These are phyloP conservation scores for Kwoniella europaea DNA, from an alignment of 768 basidiomycete genomes.

Conservation along the genomic window DNA sequence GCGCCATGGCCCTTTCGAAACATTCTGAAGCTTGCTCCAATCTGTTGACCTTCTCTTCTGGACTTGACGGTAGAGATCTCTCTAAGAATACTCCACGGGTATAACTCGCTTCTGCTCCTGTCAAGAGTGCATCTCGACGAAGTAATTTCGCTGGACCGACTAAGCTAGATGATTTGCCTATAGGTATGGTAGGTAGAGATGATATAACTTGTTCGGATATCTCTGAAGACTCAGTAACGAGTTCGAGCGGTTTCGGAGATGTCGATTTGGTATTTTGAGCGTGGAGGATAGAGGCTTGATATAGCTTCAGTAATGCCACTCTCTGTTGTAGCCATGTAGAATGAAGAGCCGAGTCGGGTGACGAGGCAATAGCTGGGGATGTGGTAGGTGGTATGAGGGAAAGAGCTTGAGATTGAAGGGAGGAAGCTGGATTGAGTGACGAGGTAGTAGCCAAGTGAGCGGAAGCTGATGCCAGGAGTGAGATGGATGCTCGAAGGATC, in stretches of 20 bases:
- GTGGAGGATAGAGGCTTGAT: slow-evolving; percentile 45
- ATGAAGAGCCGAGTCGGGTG: slow-evolving; percentile 39
- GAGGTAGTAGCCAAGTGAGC: slow-evolving; percentile 38
- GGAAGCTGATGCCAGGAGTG: slow-evolving; percentile 46
- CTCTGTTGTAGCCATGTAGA: slow-evolving; percentile 47
- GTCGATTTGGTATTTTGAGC: slow-evolving; percentile 30
- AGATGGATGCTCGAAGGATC: slow-evolving; percentile 45
- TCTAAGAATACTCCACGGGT: slow-evolving; percentile 45
- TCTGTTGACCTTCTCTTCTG: slow-evolving; percentile 21
- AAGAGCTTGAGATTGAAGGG: slow-evolving; percentile 38
- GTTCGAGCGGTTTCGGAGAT: slow-evolving; percentile 15
- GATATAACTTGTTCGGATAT: slow-evolving; percentile 23
- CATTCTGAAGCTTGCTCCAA: slow-evolving; percentile 45
- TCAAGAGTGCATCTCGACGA: slow-evolving; percentile 39
- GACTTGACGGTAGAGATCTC: slow-evolving; percentile 7
- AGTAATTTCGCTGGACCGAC: slow-evolving; percentile 34
- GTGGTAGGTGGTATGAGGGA: slow-evolving; percentile 32
- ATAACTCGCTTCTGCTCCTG: slow-evolving; percentile 47
- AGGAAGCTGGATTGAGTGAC: slow-evolving; percentile 34
- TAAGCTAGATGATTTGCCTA: slow-evolving; percentile 25
- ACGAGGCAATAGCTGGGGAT: slow-evolving; percentile 21
- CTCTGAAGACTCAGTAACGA: slow-evolving; percentile 22
- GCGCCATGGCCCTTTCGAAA: slow-evolving; percentile 50
- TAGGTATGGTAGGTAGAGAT: slow-evolving; percentile 14
- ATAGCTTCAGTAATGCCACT: slow-evolving; percentile 40